A percentile compares a stretch with the other conserved stretches of the same genome.
These are phyloP conservation scores for Diaporthe citri DNA, from an alignment of 2,329 filamentous ascomycete genomes.

Conservation along the genomic window DNA sequence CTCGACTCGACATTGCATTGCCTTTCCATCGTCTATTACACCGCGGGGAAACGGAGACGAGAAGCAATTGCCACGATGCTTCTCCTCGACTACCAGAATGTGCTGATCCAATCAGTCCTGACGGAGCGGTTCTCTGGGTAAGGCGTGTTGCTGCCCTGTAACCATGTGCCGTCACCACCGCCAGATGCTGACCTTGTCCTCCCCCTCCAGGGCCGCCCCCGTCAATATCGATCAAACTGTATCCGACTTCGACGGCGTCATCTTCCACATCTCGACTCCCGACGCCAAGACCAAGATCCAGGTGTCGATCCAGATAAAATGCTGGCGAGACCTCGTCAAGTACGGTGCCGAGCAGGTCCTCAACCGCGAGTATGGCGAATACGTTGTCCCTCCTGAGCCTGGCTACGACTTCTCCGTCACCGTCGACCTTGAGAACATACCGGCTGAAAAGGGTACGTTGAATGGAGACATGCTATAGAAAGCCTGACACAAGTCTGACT, in stretches of 20 bases:
- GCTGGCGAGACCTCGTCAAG: slow-evolving; percentile 90
- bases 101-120: slow-evolving; percentile 94
- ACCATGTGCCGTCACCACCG: background rate
- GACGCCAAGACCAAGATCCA: slow-evolving; percentile 94
- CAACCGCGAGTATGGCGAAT: slow-evolving; percentile 92
- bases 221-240: slow-evolving; percentile 96
- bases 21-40: slow-evolving; percentile 5
- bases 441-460: slow-evolving; percentile 78
- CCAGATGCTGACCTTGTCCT: slow-evolving; percentile 40
- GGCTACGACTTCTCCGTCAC: slow-evolving; percentile 97
- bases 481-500: slow-evolving; percentile 13
- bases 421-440: slow-evolving; percentile 89
- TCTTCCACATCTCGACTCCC: slow-evolving; percentile 97
- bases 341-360: slow-evolving; percentile 95
- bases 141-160: slow-evolving; percentile 43
- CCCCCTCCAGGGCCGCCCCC: slow-evolving; percentile 77
- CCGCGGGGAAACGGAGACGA: slow-evolving; percentile 35
- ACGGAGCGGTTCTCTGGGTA: slow-evolving; percentile 95
- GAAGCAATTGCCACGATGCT: slow-evolving; percentile 71
- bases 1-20: slow-evolving; percentile 19
- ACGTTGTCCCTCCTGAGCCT: slow-evolving; percentile 86
- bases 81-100: slow-evolving; percentile 98
- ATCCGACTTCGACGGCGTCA: slow-evolving; percentile 98
- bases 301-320: slow-evolving; percentile 94
- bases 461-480: background rate